Evolutionary conservation across 2,329 filamentous ascomycete species (phyloP).

Genomic region (Sarocladiaceae sp.): DNA sequence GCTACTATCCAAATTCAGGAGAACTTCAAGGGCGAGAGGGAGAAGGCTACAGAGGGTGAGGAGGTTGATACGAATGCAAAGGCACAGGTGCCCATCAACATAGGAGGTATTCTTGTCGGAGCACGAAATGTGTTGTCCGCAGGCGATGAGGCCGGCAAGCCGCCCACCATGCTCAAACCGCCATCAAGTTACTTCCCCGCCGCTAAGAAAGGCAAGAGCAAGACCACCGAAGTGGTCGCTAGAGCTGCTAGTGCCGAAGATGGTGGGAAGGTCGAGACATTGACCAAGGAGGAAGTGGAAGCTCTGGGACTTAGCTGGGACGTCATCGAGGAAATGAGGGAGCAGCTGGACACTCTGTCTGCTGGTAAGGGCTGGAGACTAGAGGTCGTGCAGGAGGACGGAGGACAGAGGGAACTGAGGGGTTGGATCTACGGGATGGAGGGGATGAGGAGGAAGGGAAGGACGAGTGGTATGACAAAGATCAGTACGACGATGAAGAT

Average conservation of each 20-base stretch:
- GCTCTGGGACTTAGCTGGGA: slow-evolving; percentile 62
- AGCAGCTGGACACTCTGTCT: slow-evolving; percentile 64
- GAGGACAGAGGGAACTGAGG: slow-evolving; percentile 52
- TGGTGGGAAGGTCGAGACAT: slow-evolving; percentile 25
- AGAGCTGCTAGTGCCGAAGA: slow-evolving; percentile 27
- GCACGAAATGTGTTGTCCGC: slow-evolving; percentile 43
- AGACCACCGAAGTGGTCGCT: slow-evolving; percentile 38
- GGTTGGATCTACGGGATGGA: slow-evolving; percentile 56
- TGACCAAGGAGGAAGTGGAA: slow-evolving; percentile 64
- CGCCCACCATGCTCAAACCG: slow-evolving; percentile 38
- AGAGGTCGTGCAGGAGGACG: slow-evolving; percentile 61
- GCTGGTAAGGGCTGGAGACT: slow-evolving; percentile 73
- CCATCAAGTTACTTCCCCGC: slow-evolving; percentile 36
- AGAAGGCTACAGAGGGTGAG: slow-evolving; percentile 11
- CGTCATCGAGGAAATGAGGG: slow-evolving; percentile 64
- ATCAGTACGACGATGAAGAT: slow-evolving; percentile 17
- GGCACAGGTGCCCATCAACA: slow-evolving; percentile 30
- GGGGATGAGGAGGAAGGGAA: slow-evolving; percentile 38
- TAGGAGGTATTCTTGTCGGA: slow-evolving; percentile 52
- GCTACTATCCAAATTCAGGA: background rate
- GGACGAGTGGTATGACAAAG: slow-evolving; percentile 15
- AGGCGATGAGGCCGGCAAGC: slow-evolving; percentile 43
- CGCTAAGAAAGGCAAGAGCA: slow-evolving; percentile 12
- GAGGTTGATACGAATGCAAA: slow-evolving; percentile 25
- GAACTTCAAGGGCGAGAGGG: slow-evolving; percentile 1